phyloP scores from a whole-genome alignment of 1,139 yeast genomes.

The Pichia sp. region DNA sequence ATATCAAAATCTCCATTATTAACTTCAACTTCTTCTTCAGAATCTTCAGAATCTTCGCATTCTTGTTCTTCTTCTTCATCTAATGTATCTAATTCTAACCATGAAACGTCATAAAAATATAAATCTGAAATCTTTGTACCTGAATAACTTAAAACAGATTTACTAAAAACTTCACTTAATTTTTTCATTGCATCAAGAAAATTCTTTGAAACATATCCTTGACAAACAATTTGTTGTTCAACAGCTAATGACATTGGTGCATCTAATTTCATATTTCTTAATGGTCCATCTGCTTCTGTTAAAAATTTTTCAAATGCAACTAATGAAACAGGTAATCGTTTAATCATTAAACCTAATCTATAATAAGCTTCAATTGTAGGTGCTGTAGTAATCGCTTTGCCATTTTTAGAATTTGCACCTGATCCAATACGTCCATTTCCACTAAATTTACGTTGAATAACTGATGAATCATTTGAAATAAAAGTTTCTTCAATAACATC shows the following conservation, averaged over 20 bases:
- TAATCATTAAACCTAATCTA: slow-evolving; percentile 47
- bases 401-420: slow-evolving; percentile 21
- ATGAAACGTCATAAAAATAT: slow-evolving; percentile 61
- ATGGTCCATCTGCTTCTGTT: slow-evolving; percentile 42
- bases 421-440: slow-evolving; percentile 7
- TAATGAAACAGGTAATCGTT: slow-evolving; percentile 52
- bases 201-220: slow-evolving; percentile 50
- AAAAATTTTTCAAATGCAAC: slow-evolving; percentile 58
- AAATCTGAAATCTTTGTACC: slow-evolving; percentile 44
- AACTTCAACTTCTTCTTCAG: neutral
- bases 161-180: slow-evolving; percentile 33
- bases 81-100: slow-evolving; percentile 46
- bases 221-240: slow-evolving; percentile 64
- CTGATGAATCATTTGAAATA: slow-evolving; percentile 32
- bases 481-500: slow-evolving; percentile 36
- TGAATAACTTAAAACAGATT: slow-evolving; percentile 31
- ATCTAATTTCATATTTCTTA: slow-evolving; percentile 28
- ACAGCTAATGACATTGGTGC: slow-evolving; percentile 37
- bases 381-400: slow-evolving; percentile 36
- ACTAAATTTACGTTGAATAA: slow-evolving; percentile 13
- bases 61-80: slow-evolving; percentile 2
- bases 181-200: slow-evolving; percentile 35
- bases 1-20: neutral
- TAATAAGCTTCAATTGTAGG: slow-evolving; percentile 52
- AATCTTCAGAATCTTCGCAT: slow-evolving; percentile 2